Conservation (phyloP, 1,284 basidiomycete species). For the Prillingera fragicola region DNA sequence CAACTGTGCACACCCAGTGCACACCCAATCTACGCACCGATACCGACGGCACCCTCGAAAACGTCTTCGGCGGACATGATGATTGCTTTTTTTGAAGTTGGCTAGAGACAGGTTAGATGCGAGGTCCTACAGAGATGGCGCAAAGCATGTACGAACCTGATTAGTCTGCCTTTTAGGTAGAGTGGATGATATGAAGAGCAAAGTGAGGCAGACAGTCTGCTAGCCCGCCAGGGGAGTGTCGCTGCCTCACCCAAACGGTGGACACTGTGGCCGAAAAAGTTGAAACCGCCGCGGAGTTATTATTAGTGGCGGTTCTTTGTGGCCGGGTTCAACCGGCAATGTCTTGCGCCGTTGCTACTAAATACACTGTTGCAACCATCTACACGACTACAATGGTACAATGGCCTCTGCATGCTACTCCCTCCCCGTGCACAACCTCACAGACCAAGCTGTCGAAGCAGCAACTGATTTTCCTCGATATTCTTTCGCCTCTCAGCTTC, state of each 20-base stretch:
- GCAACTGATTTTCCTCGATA: constrained; percentile 8
- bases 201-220: constrained; percentile 2
- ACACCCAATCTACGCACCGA: constrained; percentile 53
- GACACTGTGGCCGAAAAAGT: background rate
- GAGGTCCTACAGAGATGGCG: background rate
- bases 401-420: background rate
- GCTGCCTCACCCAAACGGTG: background rate
- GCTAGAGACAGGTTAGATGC: background rate
- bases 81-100: constrained; percentile 26
- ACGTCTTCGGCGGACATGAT: constrained; percentile 82
- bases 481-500: constrained; percentile 6
- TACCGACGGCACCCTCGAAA: constrained; percentile 94
- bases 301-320: background rate
- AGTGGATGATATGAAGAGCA: constrained; percentile 12
- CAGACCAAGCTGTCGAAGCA: constrained; percentile 8
- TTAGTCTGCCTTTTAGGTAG: constrained; percentile 20
- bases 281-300: background rate
- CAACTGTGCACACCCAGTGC: background rate
- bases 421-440: background rate
- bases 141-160: constrained; percentile 10
- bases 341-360: too few relatives aligned
- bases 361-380: background rate
- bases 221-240: too few relatives aligned
- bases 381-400: background rate
- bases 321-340: too few relatives aligned